Base-by-base conservation (phyloP, 108 stramenopile genomes). In the Asterionellopsis glacialis region DNA sequence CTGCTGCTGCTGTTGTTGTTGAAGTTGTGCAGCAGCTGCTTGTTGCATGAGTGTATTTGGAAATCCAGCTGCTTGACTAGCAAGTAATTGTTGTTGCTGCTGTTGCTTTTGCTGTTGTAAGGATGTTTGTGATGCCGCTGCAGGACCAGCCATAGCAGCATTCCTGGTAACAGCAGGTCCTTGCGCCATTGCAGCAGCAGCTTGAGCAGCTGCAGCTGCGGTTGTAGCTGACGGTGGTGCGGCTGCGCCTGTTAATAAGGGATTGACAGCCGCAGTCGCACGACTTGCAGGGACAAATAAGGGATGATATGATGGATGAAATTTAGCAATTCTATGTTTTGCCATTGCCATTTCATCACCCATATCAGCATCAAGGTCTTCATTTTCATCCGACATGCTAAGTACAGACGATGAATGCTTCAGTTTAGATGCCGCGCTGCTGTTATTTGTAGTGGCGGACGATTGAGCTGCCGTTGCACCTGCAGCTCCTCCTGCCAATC, bases 241-340 rank as follows among this genome's bases (percentile, higher is more conserved):
- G 7, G 7, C 7, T 33, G 33, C 33, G 2, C 33, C 33, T 7
- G 33, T 33, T 7, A 33, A 33, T 5, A 33, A 33, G 7, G 33
- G 33, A 33, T 33, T 33, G 5, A 33, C 33, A 33, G 33, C 33
- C 2, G 33, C 33, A 5, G 33, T 7, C 7, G 33, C 33, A 7
- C 33, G 33, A 33, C 33, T 3, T 42, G 19, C 13, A 4, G 57
- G 41, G 2, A 42, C 38, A 25, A 42, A 19, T 1, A 58, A 9
- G 11, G 16, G 57, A 22, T 42, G 56, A 55, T 48, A 77, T 21
- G 67, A 55, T 19, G 76, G 76, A 54, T 73, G 77, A 49, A 49
- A 67, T 49, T 79, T 79, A 1, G 72, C 70, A 33, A 72, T 41
- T 0, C 69, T 56, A 54, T 54, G 24, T 9, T 18, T 51, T n/a